Base-by-base conservation (phyloP, 2,329 filamentous ascomycete genomes). In the Sarocladiaceae sp. region DNA sequence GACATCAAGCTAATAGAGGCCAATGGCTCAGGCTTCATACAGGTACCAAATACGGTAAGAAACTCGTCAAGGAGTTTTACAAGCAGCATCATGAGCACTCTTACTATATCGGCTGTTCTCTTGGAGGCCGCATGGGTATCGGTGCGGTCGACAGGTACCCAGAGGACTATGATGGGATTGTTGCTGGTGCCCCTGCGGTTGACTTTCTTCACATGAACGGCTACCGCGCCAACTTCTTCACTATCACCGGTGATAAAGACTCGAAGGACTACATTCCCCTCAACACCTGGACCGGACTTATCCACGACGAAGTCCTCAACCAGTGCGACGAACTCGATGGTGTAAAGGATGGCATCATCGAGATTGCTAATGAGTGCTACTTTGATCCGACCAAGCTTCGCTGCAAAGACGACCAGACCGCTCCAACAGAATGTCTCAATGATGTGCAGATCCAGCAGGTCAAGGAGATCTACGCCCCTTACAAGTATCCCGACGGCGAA, bases 321-420 rank as follows among this genome's bases (percentile, higher is more conserved):
- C 76, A 80, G 58, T 80, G 78, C 57, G 78, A 81, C 59, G 63
- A 53, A 2, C 62, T 72, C 40, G 78, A 80, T 58, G 76, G 77
- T 2, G 62, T 76, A 6, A 55, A 61, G 3, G 78, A 81, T 55
- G 71, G 68, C 17, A 76, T 80, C 55, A 67, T 80, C 40, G 73
- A 71, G 46, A 62, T 69, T 25, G 73, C 76, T 0, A 62, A 66
- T 7, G 61, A 64, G 8, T 81, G 78, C 62, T 57, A 67, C 52
- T 70, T 77, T 53, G 66, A 70, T 54, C 71, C 68, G n/a, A 63
- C 67, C 13, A 58, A 63, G 4, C 62, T 77, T 5, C 64, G 68
- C 22, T 76, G 74, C 54, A 56, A 55, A 76, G 50, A 64, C 52
- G 54, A 10, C 8, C 59, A 25, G 13, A 13, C 29, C 23, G 23